Conservation (phyloP, 345 rosid genomes). For the Eucalyptus cloeziana region DNA sequence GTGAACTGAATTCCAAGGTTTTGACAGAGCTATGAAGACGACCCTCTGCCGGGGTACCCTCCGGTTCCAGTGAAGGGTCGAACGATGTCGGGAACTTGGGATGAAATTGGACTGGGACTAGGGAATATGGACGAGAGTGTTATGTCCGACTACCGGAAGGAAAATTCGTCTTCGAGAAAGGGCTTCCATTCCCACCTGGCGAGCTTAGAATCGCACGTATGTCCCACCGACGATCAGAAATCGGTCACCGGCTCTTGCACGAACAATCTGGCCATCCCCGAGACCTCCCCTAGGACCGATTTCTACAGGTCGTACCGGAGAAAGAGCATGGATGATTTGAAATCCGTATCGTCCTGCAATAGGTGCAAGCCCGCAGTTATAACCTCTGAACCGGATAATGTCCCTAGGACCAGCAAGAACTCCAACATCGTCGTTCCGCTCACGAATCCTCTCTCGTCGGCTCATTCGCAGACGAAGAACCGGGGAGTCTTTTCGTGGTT, state of each 20-base stretch:
- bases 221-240: conserved; percentile 46
- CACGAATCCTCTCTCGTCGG: conserved; percentile 52
- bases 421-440: conserved; percentile 70
- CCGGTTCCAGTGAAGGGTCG: conserved; percentile 25
- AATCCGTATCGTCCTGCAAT: conserved; percentile 63
- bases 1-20: not conserved
- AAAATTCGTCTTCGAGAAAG: conserved; percentile 45
- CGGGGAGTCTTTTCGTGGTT: conserved; percentile 65
- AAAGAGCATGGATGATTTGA: conserved; percentile 48
- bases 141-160: conserved; percentile 45
- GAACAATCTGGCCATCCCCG: conserved; percentile 19
- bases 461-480: conserved; percentile 46
- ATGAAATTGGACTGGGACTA: conserved; percentile 41
- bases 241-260: conserved; percentile 29
- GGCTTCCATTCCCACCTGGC: conserved; percentile 20
- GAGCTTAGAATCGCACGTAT: conserved; percentile 29
- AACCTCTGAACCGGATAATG: conserved; percentile 18
- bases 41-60: conserved; percentile 34
- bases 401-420: conserved; percentile 23
- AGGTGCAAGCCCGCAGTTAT: conserved; percentile 46
- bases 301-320: conserved; percentile 33
- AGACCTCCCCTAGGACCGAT: conserved; percentile 31
- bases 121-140: conserved; percentile 28
- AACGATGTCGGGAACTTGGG: conserved; percentile 59
- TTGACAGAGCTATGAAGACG: conserved; percentile 83